These are phyloP conservation scores for Phtheirospermum japonicum DNA, from an alignment of 257 asterid species.

Conservation along the genomic window DNA sequence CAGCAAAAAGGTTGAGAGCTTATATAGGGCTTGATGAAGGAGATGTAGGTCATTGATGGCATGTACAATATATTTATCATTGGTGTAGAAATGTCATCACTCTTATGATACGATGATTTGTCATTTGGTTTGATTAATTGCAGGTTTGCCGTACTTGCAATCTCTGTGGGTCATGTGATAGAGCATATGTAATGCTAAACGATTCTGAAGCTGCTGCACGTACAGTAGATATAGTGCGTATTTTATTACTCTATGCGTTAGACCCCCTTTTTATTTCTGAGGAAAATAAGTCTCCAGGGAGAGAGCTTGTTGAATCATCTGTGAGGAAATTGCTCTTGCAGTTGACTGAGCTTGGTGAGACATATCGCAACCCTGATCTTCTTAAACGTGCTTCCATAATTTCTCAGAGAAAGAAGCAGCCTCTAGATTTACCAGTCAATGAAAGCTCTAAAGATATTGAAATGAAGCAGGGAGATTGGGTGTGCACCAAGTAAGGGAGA, in stretches of 20 bases:
- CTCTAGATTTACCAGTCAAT: slow-evolving; percentile 27
- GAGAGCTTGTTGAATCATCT: slow-evolving; percentile 63
- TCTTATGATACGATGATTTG: slow-evolving; percentile 4
- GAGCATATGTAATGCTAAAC: slow-evolving; percentile 58
- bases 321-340: slow-evolving; percentile 66
- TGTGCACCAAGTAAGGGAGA: slow-evolving; percentile 60
- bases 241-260: slow-evolving; percentile 62
- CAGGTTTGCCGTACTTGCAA: slow-evolving; percentile 83
- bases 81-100: too few relatives aligned
- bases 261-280: slow-evolving; percentile 60
- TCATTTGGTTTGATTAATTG: slow-evolving; percentile 19
- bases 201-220: slow-evolving; percentile 70
- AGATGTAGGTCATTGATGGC: slow-evolving; percentile 48
- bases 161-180: slow-evolving; percentile 86
- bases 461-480: slow-evolving; percentile 75
- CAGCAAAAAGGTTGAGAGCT: slow-evolving; percentile 82
- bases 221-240: slow-evolving; percentile 77
- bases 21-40: slow-evolving; percentile 74
- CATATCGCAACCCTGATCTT: slow-evolving; percentile 50
- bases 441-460: slow-evolving; percentile 32
- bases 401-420: slow-evolving; percentile 39
- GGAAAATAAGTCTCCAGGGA: slow-evolving; percentile 49
- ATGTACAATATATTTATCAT: slow-evolving; percentile 2
- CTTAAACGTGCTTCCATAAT: slow-evolving; percentile 43
- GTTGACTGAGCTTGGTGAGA: slow-evolving; percentile 73